A percentile compares a stretch with the other conserved stretches of the same genome.
phyloP scores from a whole-genome alignment of 805 yeast genomes.

The Blastobotrys parvus region DNA sequence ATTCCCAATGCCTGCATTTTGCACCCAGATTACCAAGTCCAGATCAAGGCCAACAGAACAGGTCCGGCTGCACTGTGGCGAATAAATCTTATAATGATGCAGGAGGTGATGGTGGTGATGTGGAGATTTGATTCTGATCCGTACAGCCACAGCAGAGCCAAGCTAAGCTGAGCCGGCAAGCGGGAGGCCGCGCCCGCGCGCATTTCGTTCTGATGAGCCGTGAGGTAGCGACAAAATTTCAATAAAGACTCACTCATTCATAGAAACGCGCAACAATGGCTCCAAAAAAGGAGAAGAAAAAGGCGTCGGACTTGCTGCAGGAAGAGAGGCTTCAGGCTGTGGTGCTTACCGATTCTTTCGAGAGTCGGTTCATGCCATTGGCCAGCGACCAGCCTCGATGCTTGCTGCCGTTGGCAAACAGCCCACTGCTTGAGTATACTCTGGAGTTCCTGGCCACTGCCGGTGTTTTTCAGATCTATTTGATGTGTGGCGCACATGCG shows the following conservation, averaged over 20 bases:
- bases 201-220: no score
- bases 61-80: no score
- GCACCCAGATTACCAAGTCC: no score
- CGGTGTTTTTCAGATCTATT: constrained; percentile 79
- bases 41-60: no score
- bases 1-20: no score
- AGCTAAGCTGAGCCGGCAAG: no score
- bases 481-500: constrained; percentile 87
- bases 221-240: no score
- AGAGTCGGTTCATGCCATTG: constrained; percentile 87
- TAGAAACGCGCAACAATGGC: constrained; percentile 9
- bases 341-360: constrained; percentile 88
- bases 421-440: constrained; percentile 91
- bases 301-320: constrained; percentile 2
- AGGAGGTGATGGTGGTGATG: no score
- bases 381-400: constrained; percentile 84
- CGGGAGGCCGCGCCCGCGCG: neutral
- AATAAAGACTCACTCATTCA: no score
- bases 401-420: constrained; percentile 82
- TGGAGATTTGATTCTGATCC: no score
- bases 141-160: no score
- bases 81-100: no score
- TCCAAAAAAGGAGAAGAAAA: constrained; percentile 14
- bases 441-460: constrained; percentile 88
- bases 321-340: constrained; percentile 61